These are phyloP conservation scores for Hylodesmum podocarpum DNA, from an alignment of 306 rosid genomes.

Conservation along the genomic window DNA sequence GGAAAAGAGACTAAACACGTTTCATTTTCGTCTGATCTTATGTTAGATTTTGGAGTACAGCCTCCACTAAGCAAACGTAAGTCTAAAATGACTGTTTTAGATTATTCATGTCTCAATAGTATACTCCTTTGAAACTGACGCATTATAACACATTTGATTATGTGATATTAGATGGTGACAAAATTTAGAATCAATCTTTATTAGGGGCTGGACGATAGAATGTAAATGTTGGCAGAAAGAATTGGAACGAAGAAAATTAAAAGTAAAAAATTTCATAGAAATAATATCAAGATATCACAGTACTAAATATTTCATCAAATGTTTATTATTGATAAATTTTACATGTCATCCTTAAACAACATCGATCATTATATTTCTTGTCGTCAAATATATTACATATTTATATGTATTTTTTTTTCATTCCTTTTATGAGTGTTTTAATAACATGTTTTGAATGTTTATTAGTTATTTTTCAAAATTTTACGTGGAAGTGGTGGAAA, in stretches of 20 bases:
- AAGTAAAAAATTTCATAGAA: background rate
- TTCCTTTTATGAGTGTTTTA: no score
- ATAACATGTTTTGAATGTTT: no score
- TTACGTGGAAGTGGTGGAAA: no score
- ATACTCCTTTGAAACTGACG: slow-evolving; percentile 22
- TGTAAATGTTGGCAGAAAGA: slow-evolving; percentile 10
- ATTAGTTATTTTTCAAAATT: no score
- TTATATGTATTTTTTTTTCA: no score
- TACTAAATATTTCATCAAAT: no score
- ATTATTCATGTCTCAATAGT: background rate
- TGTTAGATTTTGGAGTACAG: background rate
- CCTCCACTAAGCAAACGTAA: background rate
- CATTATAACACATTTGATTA: background rate
- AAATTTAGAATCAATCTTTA: slow-evolving; percentile 19
- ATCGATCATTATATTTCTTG: no score
- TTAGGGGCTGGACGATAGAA: slow-evolving; percentile 1
- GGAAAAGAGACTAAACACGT: background rate
- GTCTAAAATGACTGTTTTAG: background rate
- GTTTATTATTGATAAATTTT: no score
- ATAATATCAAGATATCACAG: no score
- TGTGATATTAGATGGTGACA: slow-evolving; percentile 11
- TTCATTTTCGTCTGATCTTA: background rate
- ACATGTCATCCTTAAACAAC: no score
- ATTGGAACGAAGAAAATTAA: no score
- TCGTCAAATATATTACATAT: no score